phyloP scores from a whole-genome alignment of 2,329 filamentous ascomycete genomes.

The Coleophoma cylindrospora region DNA sequence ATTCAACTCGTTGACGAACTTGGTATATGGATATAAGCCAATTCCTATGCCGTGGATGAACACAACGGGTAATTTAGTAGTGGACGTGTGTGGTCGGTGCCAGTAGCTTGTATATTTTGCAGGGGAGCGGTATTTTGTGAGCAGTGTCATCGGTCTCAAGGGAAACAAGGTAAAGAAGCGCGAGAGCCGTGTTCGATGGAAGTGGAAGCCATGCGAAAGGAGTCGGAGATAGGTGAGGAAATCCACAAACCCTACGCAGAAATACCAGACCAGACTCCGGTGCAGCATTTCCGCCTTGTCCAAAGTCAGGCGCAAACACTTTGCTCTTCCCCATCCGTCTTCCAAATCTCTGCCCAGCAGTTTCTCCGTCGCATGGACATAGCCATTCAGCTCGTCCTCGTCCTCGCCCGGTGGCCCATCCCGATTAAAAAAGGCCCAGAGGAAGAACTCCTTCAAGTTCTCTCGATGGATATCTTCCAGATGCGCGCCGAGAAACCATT shows the following conservation, averaged over 20 bases:
- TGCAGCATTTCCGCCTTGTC: constrained; percentile 53
- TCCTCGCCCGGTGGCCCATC: constrained; percentile 35
- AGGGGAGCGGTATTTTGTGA: constrained; percentile 39
- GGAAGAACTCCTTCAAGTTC: constrained; percentile 54
- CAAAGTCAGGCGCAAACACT: constrained; percentile 49
- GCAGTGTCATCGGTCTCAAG: constrained; percentile 41
- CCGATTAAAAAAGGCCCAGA: constrained; percentile 54
- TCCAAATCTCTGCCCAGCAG: constrained; percentile 43
- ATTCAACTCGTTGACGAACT: constrained; percentile 48
- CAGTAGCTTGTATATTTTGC: constrained; percentile 50
- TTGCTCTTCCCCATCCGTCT: constrained; percentile 45
- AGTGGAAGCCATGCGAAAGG: constrained; percentile 38
- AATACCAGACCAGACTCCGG: constrained; percentile 52
- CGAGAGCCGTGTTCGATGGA: constrained; percentile 37
- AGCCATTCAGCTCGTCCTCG: constrained; percentile 50
- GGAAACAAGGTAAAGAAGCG: constrained; percentile 46
- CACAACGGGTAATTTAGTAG: constrained; percentile 48
- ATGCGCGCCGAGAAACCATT: constrained; percentile 53
- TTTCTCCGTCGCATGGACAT: constrained; percentile 45
- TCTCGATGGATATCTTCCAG: constrained; percentile 48
- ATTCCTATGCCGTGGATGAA: constrained; percentile 62
- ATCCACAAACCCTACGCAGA: constrained; percentile 30
- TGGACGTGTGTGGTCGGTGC: constrained; percentile 55
- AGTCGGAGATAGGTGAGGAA: constrained; percentile 29
- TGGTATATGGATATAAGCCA: constrained; percentile 51